Evolutionary conservation across 495 filamentous ascomycete genomes (phyloP).

Genomic region (Echria macrotheca): DNA sequence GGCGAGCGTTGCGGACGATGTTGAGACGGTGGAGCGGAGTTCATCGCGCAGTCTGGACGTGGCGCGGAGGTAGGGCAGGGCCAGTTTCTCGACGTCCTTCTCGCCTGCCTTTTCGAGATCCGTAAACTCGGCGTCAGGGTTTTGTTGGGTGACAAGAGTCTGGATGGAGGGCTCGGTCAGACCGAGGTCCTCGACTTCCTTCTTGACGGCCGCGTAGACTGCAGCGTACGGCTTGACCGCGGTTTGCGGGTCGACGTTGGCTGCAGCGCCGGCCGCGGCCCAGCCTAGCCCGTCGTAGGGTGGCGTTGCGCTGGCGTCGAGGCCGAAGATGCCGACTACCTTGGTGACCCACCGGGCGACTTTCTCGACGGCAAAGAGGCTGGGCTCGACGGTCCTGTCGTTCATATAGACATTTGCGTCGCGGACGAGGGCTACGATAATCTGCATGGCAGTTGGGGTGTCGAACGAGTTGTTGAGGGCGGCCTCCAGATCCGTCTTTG

Average conservation of each 20-base stretch:
- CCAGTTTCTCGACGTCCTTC: slow-evolving; percentile 43
- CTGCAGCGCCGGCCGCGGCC: slow-evolving; percentile 64
- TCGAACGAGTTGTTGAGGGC: slow-evolving; percentile 86
- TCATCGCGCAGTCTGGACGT: slow-evolving; percentile 64
- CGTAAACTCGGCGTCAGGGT: slow-evolving; percentile 37
- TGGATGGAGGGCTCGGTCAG: slow-evolving; percentile 25
- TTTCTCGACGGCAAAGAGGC: slow-evolving; percentile 49
- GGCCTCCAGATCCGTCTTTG: slow-evolving; percentile 58
- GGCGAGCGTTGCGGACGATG: slow-evolving; percentile 42
- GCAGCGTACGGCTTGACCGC: slow-evolving; percentile 42
- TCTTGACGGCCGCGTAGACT: slow-evolving; percentile 34
- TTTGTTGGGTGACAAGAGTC: slow-evolving; percentile 30
- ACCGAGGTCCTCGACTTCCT: slow-evolving; percentile 33
- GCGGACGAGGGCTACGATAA: slow-evolving; percentile 68
- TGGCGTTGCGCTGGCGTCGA: slow-evolving; percentile 61
- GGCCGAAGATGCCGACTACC: slow-evolving; percentile 78
- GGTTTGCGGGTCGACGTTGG: slow-evolving; percentile 35
- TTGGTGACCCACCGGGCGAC: slow-evolving; percentile 76
- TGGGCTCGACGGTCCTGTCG: slow-evolving; percentile 41
- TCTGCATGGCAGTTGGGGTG: slow-evolving; percentile 68
- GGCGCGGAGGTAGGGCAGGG: slow-evolving; percentile 59
- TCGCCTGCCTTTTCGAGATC: slow-evolving; percentile 34
- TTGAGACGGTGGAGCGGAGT: slow-evolving; percentile 55
- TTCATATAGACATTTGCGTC: slow-evolving; percentile 68
- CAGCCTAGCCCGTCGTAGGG: slow-evolving; percentile 68